These are phyloP conservation scores for Leccinum sublutescens DNA, from an alignment of 768 basidiomycete genomes.

Conservation along the genomic window DNA sequence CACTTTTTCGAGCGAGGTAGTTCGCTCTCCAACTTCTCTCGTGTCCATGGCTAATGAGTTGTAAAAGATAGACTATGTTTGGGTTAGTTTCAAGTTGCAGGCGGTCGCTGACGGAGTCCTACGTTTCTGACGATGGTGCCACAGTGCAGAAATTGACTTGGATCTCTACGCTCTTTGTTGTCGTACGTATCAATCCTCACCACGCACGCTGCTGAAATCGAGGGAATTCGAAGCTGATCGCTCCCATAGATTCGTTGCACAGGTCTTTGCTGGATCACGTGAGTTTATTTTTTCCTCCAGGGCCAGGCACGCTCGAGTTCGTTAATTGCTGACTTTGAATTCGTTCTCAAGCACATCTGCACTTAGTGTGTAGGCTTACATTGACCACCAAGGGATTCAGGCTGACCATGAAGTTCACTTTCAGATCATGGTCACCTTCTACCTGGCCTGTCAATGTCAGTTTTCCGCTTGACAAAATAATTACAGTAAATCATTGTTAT, in stretches of 20 bases:
- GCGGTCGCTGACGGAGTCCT: not conserved
- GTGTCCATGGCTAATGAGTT: not conserved
- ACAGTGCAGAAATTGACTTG: slow-evolving; percentile 11
- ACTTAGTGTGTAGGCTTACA: slow-evolving; percentile 5
- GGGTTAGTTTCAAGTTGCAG: slow-evolving; percentile 7
- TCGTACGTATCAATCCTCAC: slow-evolving; percentile 4
- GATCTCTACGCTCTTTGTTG: slow-evolving; percentile 14
- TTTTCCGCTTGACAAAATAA: not conserved
- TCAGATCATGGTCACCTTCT: slow-evolving; percentile 11
- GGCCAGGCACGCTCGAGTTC: too few species aligned
- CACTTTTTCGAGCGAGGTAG: slow-evolving; percentile 15
- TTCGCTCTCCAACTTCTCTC: not conserved
- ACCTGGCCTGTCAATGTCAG: slow-evolving; percentile 8
- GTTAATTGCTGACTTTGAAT: not conserved
- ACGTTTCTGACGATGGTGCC: not conserved
- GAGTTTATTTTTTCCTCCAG: not conserved
- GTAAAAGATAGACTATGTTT: slow-evolving; percentile 12
- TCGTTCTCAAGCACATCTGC: not conserved
- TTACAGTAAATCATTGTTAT: too few species aligned
- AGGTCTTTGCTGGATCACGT: slow-evolving; percentile 14
- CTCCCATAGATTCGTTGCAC: slow-evolving; percentile 13
- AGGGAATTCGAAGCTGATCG: not conserved
- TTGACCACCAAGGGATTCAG: not conserved
- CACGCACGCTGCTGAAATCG: too few species aligned
- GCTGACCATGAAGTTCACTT: not conserved